Evolutionary conservation across 2,329 filamentous ascomycete genomes (phyloP).

Genomic region (Escovopsis sp.): DNA sequence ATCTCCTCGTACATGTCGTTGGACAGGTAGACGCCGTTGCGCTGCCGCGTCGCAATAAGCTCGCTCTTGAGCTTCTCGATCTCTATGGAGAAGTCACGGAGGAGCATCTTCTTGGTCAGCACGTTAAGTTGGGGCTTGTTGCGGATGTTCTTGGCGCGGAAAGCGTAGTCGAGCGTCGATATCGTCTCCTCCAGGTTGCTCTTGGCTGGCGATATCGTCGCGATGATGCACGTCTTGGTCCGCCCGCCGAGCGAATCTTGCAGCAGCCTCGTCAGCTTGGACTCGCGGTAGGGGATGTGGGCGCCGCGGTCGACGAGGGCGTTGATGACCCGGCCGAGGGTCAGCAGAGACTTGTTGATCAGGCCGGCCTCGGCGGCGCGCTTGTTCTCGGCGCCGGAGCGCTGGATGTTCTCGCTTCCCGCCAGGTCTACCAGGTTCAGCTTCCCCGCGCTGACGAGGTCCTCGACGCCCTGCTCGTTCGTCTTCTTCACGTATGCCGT

Average conservation of each 20-base stretch:
- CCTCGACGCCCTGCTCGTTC: constrained; percentile 70
- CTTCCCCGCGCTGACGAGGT: constrained; percentile 82
- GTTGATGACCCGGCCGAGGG: constrained; percentile 91
- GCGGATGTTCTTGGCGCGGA: constrained; percentile 93
- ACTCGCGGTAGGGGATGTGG: constrained; percentile 87
- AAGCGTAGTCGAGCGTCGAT: constrained; percentile 93
- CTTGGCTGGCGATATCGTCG: constrained; percentile 86
- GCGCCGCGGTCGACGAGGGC: constrained; percentile 79
- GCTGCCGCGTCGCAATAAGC: constrained; percentile 78
- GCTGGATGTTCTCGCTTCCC: constrained; percentile 93
- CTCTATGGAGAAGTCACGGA: constrained; percentile 79
- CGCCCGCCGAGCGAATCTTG: constrained; percentile 93
- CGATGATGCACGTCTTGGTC: constrained; percentile 98
- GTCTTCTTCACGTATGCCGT: constrained; percentile 78
- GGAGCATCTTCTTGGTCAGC: constrained; percentile 81
- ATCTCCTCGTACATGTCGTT: constrained; percentile 84
- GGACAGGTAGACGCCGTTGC: constrained; percentile 89
- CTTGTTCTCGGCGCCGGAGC: constrained; percentile 96
- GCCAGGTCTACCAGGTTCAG: constrained; percentile 93
- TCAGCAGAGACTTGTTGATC: constrained; percentile 96
- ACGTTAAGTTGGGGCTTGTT: constrained; percentile 96
- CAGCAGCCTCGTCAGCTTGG: constrained; percentile 82
- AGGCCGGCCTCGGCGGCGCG: constrained; percentile 86
- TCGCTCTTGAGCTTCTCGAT: constrained; percentile 93
- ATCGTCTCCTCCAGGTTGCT: constrained; percentile 97